phyloP scores from a whole-genome alignment of 192 early-diverging fungal genomes.

The Glomus cerebriforme region DNA sequence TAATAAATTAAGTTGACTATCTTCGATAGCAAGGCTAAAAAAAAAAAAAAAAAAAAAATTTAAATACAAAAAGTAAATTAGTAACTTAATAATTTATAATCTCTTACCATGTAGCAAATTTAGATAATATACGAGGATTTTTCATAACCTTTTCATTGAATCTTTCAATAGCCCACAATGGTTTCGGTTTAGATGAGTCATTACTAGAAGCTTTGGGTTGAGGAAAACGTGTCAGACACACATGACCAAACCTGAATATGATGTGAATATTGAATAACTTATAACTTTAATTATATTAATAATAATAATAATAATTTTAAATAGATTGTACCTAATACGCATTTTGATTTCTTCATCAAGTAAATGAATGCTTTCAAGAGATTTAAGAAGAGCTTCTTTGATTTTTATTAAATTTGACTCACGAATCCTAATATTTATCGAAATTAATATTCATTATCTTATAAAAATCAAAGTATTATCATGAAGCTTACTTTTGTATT shows the following conservation, averaged over 20 bases:
- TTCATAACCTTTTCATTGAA: conserved; percentile 35
- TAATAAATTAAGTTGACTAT: neutral
- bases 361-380: conserved; percentile 36
- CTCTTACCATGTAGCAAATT: conserved; percentile 39
- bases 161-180: conserved; percentile 15
- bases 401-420: conserved; percentile 20
- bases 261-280: neutral
- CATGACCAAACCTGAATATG: conserved; percentile 41
- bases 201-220: too few species aligned
- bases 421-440: conserved; percentile 4
- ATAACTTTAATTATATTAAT: too few species aligned
- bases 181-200: neutral
- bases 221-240: conserved; percentile 41
- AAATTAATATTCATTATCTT: neutral
- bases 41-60: neutral
- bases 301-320: too few species aligned
- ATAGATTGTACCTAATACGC: conserved; percentile 28
- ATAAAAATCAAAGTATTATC: neutral
- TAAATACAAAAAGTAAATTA: neutral
- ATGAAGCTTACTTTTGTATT: neutral
- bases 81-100: neutral
- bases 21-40: conserved; percentile 33
- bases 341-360: conserved; percentile 43
- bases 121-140: conserved; percentile 33
- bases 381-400: conserved; percentile 23